A percentile compares a stretch with the other conserved stretches of the same genome.
Evolutionary conservation across 441 rosid genomes (phyloP).

Genomic region (Corymbia citriodora): DNA sequence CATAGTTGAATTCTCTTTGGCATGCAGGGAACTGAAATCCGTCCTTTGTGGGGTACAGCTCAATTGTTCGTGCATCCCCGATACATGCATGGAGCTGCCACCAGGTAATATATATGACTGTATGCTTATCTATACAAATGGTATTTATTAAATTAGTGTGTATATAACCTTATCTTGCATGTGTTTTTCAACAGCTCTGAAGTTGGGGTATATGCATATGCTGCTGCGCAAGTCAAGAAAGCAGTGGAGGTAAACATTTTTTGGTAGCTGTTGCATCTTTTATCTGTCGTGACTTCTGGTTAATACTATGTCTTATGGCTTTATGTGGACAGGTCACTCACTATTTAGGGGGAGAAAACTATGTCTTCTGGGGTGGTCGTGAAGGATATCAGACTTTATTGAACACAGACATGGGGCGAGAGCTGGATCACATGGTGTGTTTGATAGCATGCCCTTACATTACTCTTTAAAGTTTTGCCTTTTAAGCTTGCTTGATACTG

Average conservation of each 20-base stretch:
- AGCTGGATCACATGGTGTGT: conserved; percentile 78
- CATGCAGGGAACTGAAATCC: conserved; percentile 64
- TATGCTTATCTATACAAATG: neutral
- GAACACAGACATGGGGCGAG: conserved; percentile 97
- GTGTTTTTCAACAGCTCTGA: conserved; percentile 49
- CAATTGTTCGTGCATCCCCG: conserved; percentile 95
- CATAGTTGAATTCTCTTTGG: neutral
- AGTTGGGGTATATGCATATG: conserved; percentile 79
- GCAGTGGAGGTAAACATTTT: conserved; percentile 68
- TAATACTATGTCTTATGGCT: neutral
- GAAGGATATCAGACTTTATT: conserved; percentile 94
- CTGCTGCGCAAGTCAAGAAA: conserved; percentile 98
- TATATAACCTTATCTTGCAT: neutral
- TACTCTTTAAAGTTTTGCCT: neutral
- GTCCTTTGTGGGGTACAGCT: conserved; percentile 95
- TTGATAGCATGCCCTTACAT: neutral
- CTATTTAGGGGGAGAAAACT: conserved; percentile 94
- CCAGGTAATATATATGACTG: conserved; percentile 38
- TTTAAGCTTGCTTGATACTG: neutral
- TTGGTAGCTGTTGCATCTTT: neutral
- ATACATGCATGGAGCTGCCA: conserved; percentile 98
- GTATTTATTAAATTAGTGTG: neutral
- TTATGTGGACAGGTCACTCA: conserved; percentile 59
- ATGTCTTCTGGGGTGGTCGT: conserved; percentile 99
- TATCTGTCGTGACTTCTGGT: neutral